Evolutionary conservation across 176 grass and related monocot genomes (phyloP), one percentile per base, ranked within the genome.

Genomic region (Alloteropsis semialata): DNA sequence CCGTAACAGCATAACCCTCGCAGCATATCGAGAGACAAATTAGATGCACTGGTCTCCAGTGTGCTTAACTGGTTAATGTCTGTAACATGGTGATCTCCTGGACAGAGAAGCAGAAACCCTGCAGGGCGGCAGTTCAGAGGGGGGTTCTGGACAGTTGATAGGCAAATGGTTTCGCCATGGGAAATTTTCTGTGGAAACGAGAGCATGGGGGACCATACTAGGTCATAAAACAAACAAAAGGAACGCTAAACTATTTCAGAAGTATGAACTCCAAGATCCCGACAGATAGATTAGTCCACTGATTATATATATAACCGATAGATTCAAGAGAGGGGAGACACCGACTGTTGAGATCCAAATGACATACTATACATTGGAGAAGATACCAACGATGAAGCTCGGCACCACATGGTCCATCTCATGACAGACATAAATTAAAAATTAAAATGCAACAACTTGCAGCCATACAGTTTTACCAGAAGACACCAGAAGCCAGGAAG

Each of bases 341-440:
- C 38, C 21, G 88, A 82, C 73, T 73, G 72, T 82, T 78, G 17
- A 58, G 78, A 90, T 90, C 83, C 88, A 90, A 86, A 77, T 72
- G 72, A 48, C 78, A 86, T 82, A 76, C 49, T 85, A 64, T 89
- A 85, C 77, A 81, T 6, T 8, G 63, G 87, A 71, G 77, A 42
- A 76, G 77, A 81, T 85, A 81, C 71, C 82, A 39, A 90, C 34
- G 72, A 27, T 29, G n/a, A 89, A 76, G 43, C 22, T 56, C 60
- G 28, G 18, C 15, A 60, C 30, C 27, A 72, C 44, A 63, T 85
- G 55, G 54, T 71, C 65, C 22, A 80, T 69, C 74, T 69, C 62
- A 75, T 76, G 70, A 55, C 64, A 81, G 34, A 18, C 72, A 88
- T 73, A 46, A 44, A 22, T 69, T 44, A 24, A 69, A 45, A 39